Evolutionary conservation across 2,329 filamentous ascomycete genomes (phyloP), one percentile per base, ranked within the genome.

Genomic region (Fusarium tjaetaba): DNA sequence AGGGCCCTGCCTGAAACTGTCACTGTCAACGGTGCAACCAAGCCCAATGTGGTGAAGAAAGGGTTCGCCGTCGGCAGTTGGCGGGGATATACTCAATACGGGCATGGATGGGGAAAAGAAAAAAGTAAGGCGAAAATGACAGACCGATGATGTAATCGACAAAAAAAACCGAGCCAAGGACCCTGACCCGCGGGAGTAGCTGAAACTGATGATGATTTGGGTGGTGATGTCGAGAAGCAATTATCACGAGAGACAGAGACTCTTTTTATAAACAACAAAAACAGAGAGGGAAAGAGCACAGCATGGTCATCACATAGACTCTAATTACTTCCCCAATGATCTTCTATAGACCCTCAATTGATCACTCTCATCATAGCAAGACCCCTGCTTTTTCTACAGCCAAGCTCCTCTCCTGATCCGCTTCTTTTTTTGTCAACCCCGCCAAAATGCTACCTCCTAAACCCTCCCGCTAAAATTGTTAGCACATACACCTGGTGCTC

Each of bases 381-480:
- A 63, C 43, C 67, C 71, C 67, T 68, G 71, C 18, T 53, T 56
- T 58, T 43, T 39, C 30, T 45, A 30, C 45, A 14, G 30, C 66
- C 55, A 45, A 22, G 38, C 43, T 61, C 59, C 55, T 65, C 39
- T 46, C 26, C 22, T 72, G 60, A 30, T 61, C 68, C 60, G 59
- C 68, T 74, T 74, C 68, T 72, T 75, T 74, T 74, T 74, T 74
- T 74, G 72, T 74, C 72, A 43, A 75, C 72, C 72, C 72, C 72
- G 68, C 72, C 61, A 72, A 66, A 70, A 72, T 63, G 36, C 43
- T 38, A 69, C 71, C 60, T 69, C 15, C 42, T 39, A 62, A 52
- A 39, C 58, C 41, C 58, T 28, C 58, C 52, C 43, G 36, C 67
- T 65, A 70, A 70, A 70, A 70, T 70, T 70, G 52, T 59, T 70